phyloP scores from a whole-genome alignment of 1,284 basidiomycete species.

The Malassezia furfur region DNA sequence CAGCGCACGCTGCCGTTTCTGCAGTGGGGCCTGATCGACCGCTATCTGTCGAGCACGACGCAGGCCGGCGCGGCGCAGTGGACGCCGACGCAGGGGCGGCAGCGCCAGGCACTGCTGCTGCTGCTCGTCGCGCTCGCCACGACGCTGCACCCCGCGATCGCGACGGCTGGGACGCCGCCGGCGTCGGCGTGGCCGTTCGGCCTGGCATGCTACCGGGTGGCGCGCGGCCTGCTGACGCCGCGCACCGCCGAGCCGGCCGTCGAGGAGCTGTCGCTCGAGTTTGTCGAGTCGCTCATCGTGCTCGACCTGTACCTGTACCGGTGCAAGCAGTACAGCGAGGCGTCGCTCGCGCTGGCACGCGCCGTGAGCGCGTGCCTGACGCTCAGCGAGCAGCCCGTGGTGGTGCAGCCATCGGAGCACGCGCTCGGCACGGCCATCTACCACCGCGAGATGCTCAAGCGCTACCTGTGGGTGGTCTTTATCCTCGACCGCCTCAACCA shows the following conservation, averaged over 20 bases:
- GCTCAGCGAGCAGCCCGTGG: neutral
- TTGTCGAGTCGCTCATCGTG: slow-evolving; percentile 10
- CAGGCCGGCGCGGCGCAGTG: neutral
- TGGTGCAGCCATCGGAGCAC: neutral
- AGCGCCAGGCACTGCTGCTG: slow-evolving; percentile 6
- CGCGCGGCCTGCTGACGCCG: slow-evolving; percentile 12
- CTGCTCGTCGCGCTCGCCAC: slow-evolving; percentile 10
- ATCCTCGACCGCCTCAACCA: slow-evolving; percentile 2
- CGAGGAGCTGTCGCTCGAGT: slow-evolving; percentile 1
- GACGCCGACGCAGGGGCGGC: slow-evolving; percentile 3
- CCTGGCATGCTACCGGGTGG: slow-evolving; percentile 3
- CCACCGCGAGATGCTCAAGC: slow-evolving; percentile 14
- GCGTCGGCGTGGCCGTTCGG: slow-evolving; percentile 15
- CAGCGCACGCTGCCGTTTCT: slow-evolving; percentile 8
- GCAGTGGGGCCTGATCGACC: slow-evolving; percentile 8
- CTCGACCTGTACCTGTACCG: slow-evolving; percentile 4
- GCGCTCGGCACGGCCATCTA: neutral
- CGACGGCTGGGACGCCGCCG: neutral
- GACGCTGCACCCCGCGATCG: slow-evolving; percentile 2
- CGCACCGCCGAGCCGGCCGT: neutral
- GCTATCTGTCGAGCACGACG: neutral
- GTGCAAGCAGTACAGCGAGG: neutral
- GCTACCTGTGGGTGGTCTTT: slow-evolving; percentile 10
- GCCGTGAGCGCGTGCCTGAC: neutral
- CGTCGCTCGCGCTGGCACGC: neutral